Evolutionary conservation across 495 filamentous ascomycete genomes (phyloP).

Genomic region (Chaetomium cochliodes): DNA sequence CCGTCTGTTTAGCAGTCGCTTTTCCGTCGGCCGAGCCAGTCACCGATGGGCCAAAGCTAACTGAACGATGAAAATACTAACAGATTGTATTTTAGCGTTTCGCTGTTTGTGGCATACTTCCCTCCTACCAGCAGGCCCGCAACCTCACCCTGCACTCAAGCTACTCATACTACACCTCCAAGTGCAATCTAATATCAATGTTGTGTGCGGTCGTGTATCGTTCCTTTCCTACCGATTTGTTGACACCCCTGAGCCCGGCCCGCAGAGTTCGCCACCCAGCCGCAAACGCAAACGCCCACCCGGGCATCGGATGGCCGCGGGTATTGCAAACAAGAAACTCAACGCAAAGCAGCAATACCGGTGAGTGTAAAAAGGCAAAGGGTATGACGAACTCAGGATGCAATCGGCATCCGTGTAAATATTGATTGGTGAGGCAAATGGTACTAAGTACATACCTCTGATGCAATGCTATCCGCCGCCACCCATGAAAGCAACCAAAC

Average conservation of each 20-base stretch:
- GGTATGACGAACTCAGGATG: not conserved
- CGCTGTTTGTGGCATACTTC: too few relatives aligned
- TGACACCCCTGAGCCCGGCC: slow-evolving; percentile 5
- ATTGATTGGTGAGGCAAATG: not conserved
- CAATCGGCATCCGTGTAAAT: not conserved
- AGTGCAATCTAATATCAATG: not conserved
- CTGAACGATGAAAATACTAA: not conserved
- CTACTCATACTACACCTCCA: not conserved
- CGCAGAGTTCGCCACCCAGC: not conserved
- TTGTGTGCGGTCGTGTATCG: not conserved
- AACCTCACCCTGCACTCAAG: too few relatives aligned
- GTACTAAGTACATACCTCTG: not conserved
- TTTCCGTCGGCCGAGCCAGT: too few relatives aligned
- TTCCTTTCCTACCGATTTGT: not conserved
- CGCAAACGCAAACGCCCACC: not conserved
- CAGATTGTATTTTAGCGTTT: not conserved
- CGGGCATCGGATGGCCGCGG: not conserved
- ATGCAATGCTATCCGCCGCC: slow-evolving; percentile 11
- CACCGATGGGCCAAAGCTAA: not conserved
- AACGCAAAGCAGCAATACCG: not conserved
- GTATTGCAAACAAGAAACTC: not conserved
- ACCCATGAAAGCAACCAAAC: not conserved
- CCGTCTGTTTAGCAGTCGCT: not conserved
- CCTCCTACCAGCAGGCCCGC: too few relatives aligned
- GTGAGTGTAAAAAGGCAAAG: not conserved